Base-by-base conservation (phyloP, 2,329 filamentous ascomycete genomes). In the Aspergillus pseudoterreus region DNA sequence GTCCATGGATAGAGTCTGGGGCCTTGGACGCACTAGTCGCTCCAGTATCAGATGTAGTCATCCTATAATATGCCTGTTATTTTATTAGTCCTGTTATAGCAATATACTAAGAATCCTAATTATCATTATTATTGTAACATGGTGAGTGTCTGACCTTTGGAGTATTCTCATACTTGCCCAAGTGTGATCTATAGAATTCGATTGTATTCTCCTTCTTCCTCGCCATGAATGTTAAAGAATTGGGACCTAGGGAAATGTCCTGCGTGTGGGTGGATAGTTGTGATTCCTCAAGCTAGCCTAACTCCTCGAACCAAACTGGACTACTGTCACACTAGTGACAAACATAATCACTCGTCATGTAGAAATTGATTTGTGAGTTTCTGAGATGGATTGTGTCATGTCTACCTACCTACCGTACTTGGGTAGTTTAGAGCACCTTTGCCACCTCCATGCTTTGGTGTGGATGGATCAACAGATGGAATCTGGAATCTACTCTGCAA, bases 261-360 rank as follows among this genome's bases (percentile, higher is more conserved):
- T 35, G 33, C 33, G 11, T 19, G 11, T 35, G 33, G n/a, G 11
- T 35, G n/a, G 35, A 17, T 38, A 6, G 15, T 38, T 38, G n/a
- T 51, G 15, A 22, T 43, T 47, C 41, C 36, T 30, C 42, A 38
- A 8, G 12, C 22, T 44, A 19, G 27, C 39, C 33, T 21, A 17
- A 38, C 49, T 44, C 52, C 51, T 41, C 53, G 32, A 52, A 48
- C 47, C 44, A 44, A 54, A 58, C 54, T 38, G 49, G 53, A 59
- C 57, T 57, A 50, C 57, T 58, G 58, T 59, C 58, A 54, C 58
- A 61, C 58, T 59, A 61, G 55, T 61, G 58, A 61, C 58, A 59
- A 61, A 61, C 58, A 61, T 49, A 57, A 52, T 57, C 53, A 53
- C 35, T 38, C 35, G 35, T 38, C 35, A 38, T 38, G 35, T 30